Evolutionary conservation across 2,329 filamentous ascomycete genomes (phyloP).

Genomic region (Neocucurbitaria cava): DNA sequence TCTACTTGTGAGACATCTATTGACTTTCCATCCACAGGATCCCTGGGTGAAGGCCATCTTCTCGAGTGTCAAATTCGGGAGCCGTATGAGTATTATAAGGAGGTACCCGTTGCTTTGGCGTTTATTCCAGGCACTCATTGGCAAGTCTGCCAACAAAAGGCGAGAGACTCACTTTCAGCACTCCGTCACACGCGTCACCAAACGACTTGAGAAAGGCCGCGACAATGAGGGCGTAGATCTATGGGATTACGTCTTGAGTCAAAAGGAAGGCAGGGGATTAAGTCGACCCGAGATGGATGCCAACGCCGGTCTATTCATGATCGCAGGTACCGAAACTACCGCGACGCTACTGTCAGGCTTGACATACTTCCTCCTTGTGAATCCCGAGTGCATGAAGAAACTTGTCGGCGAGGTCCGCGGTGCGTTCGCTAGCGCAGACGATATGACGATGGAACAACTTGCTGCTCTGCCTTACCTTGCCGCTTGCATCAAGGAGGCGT

Average conservation of each 20-base stretch:
- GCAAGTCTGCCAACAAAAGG: slow-evolving; percentile 15
- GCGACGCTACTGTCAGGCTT: slow-evolving; percentile 51
- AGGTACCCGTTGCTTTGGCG: slow-evolving; percentile 16
- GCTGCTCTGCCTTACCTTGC: slow-evolving; percentile 46
- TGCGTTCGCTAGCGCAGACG: slow-evolving; percentile 30
- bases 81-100: slow-evolving; percentile 9
- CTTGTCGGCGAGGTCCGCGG: slow-evolving; percentile 39
- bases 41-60: slow-evolving; percentile 30
- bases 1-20: slow-evolving; percentile 5
- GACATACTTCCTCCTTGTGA: slow-evolving; percentile 45
- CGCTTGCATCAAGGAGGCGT: slow-evolving; percentile 51
- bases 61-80: slow-evolving; percentile 21
- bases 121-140: slow-evolving; percentile 10
- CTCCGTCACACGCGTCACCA: slow-evolving; percentile 33
- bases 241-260: slow-evolving; percentile 48
- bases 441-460: slow-evolving; percentile 45
- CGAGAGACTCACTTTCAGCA: slow-evolving; percentile 24
- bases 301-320: slow-evolving; percentile 48
- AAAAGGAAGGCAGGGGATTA: slow-evolving; percentile 39
- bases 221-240: slow-evolving; percentile 45
- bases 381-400: slow-evolving; percentile 33
- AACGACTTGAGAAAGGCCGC: slow-evolving; percentile 37
- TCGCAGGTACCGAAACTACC: slow-evolving; percentile 56
- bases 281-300: slow-evolving; percentile 47
- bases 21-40: slow-evolving; percentile 1